These are phyloP conservation scores for Diaporthe destruens DNA, from an alignment of 2,329 filamentous ascomycete genomes.

Conservation along the genomic window DNA sequence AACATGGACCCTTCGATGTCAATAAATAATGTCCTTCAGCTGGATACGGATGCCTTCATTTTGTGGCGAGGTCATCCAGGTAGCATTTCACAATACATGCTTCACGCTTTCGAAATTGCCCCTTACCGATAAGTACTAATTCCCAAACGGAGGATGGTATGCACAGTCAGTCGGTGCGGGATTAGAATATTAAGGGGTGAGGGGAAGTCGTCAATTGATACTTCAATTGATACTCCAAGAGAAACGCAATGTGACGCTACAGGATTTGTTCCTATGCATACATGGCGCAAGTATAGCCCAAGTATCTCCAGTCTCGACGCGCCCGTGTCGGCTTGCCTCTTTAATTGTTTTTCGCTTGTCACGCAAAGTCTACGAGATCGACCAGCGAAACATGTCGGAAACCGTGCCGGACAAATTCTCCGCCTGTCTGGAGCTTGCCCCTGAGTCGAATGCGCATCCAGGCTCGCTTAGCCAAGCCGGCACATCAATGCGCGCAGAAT, in stretches of 20 bases:
- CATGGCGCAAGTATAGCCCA: neutral
- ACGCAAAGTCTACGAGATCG: slow-evolving; percentile 25
- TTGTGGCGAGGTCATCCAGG: neutral
- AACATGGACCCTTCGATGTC: neutral
- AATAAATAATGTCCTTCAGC: slow-evolving; percentile 1
- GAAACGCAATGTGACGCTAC: neutral
- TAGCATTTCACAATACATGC: neutral
- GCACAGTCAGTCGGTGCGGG: neutral
- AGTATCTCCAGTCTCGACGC: neutral
- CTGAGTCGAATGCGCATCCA: slow-evolving; percentile 18
- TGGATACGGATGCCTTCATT: neutral
- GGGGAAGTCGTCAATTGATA: neutral
- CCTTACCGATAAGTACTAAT: no score
- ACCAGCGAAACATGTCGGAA: slow-evolving; percentile 34
- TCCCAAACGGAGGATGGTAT: neutral
- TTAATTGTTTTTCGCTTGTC: slow-evolving; percentile 12
- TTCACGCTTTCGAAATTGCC: neutral
- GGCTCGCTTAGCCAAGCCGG: neutral
- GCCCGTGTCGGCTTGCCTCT: slow-evolving; percentile 15
- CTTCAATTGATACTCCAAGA: neutral
- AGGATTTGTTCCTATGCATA: neutral
- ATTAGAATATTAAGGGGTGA: neutral
- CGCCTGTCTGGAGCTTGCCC: slow-evolving; percentile 22
- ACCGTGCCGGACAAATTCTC: slow-evolving; percentile 17
- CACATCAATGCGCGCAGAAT: slow-evolving; percentile 12